Evolutionary conservation across 2,329 filamentous ascomycete species (phyloP), one percentile per base, ranked within the genome.

Genomic region (Penicillium frequentans): DNA sequence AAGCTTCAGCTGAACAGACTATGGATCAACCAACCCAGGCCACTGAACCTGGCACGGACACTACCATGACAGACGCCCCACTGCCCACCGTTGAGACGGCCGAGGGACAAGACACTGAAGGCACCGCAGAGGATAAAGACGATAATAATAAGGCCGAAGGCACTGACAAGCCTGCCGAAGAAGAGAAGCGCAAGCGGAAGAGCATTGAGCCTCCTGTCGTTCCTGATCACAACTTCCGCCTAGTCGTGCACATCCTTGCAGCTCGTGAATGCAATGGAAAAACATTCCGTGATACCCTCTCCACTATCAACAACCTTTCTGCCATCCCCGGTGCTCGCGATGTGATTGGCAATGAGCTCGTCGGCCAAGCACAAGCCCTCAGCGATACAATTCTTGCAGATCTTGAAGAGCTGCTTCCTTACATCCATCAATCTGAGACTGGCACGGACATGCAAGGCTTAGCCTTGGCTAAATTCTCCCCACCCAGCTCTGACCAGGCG

Each of bases 281-380:
- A 81, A 98, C 95, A 0, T 99, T 99, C 82, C 90, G 95, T 71
- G 96, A 98, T 74, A 98, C 95, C 0, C 84, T 99, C 53, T 95
- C 93, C 16, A 96, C 96, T n/a, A 96, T 99, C 80, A 98, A 96
- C 79, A 97, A 98, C 69, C 83, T 99, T 44, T 98, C 93, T 5
- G 88, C 90, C 39, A 95, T 99, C 59, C 92, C 93, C 16, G 91
- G 90, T 13, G 92, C 93, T 19, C 95, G 96, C 75, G 85, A 90
- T 52, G 83, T 91, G 11, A 98, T 99, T 72, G 95, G 95, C n/a
- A 88, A 90, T 64, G 93, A 99, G 75, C 83, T 99, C 50, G 90
- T 96, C 57, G 84, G 85, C 49, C 93, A 97, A 75, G 93, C 95
- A 49, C 90, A 93, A 67, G 81, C 86, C 49, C 80, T 99, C 27